These are phyloP conservation scores for Microascus cirrosus DNA, from an alignment of 2,329 filamentous ascomycete genomes.

Conservation along the genomic window DNA sequence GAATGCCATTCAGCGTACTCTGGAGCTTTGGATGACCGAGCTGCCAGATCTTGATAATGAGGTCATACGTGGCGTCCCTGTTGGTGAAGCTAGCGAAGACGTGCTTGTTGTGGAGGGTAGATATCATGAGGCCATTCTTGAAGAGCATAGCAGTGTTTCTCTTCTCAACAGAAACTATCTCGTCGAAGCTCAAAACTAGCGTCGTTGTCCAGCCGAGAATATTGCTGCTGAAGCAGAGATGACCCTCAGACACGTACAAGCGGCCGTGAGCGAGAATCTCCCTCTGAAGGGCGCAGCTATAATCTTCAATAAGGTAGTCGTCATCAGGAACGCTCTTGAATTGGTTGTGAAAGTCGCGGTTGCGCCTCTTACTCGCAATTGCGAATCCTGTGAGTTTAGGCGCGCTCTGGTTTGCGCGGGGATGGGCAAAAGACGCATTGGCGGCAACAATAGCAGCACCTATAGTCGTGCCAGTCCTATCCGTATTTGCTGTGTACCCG, in stretches of 20 bases:
- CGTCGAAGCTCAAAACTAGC: slow-evolving; percentile 94
- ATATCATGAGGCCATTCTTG: slow-evolving; percentile 94
- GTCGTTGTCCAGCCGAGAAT: slow-evolving; percentile 98
- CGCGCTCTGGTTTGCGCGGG: slow-evolving; percentile 42
- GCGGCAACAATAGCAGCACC: slow-evolving; percentile 63
- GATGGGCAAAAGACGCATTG: slow-evolving; percentile 56
- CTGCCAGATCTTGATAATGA: slow-evolving; percentile 98
- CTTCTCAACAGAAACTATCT: slow-evolving; percentile 94
- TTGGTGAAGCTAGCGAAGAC: slow-evolving; percentile 93
- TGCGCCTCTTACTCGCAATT: slow-evolving; percentile 90
- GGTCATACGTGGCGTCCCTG: slow-evolving; percentile 88
- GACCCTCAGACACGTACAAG: slow-evolving; percentile 91
- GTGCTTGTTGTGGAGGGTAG: slow-evolving; percentile 89
- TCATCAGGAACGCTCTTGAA: slow-evolving; percentile 98
- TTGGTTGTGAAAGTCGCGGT: slow-evolving; percentile 84
- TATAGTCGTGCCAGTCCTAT: slow-evolving; percentile 52
- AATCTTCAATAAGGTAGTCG: slow-evolving; percentile 96
- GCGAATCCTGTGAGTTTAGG: slow-evolving; percentile 89
- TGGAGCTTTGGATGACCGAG: slow-evolving; percentile 86
- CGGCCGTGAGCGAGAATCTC: slow-evolving; percentile 92
- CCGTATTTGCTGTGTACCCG: slow-evolving; percentile 23
- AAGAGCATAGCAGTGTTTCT: slow-evolving; percentile 91
- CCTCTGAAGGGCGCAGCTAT: slow-evolving; percentile 89
- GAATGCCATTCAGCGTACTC: slow-evolving; percentile 82
- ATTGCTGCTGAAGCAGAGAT: slow-evolving; percentile 97